Conservation (phyloP, 345 rosid species). For the Eucalyptus curtisii region DNA sequence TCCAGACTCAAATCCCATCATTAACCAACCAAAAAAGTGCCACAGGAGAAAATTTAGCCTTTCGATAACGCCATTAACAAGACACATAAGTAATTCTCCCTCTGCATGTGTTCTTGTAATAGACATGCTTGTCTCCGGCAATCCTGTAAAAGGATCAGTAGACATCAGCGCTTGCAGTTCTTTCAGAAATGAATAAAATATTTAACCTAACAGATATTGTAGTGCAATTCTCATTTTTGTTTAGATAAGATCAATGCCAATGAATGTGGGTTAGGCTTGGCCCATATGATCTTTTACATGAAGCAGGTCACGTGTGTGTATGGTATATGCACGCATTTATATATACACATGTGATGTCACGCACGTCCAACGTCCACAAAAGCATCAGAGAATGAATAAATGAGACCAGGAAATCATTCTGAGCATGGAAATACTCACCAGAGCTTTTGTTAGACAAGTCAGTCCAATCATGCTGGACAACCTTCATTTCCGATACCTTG, state of each 20-base stretch:
- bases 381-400: neutral
- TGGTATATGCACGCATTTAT: neutral
- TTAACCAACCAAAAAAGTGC: constrained; percentile 44
- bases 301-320: neutral
- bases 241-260: neutral
- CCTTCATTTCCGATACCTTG: constrained; percentile 41
- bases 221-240: neutral
- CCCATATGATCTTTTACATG: neutral
- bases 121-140: constrained; percentile 11
- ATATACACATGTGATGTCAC: neutral
- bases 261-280: neutral
- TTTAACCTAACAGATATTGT: neutral
- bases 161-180: neutral
- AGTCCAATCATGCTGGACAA: constrained; percentile 52
- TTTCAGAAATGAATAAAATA: neutral
- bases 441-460: constrained; percentile 30
- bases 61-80: constrained; percentile 6
- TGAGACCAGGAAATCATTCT: neutral
- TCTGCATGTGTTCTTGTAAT: constrained; percentile 9
- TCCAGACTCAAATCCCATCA: constrained; percentile 29
- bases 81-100: constrained; percentile 6
- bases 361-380: neutral
- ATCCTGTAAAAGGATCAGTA: constrained; percentile 15
- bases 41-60: constrained; percentile 38
- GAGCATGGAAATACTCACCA: constrained; percentile 16